phyloP scores from a whole-genome alignment of 1,284 basidiomycete genomes.

The Sporisorium iseilematis-ciliati region DNA sequence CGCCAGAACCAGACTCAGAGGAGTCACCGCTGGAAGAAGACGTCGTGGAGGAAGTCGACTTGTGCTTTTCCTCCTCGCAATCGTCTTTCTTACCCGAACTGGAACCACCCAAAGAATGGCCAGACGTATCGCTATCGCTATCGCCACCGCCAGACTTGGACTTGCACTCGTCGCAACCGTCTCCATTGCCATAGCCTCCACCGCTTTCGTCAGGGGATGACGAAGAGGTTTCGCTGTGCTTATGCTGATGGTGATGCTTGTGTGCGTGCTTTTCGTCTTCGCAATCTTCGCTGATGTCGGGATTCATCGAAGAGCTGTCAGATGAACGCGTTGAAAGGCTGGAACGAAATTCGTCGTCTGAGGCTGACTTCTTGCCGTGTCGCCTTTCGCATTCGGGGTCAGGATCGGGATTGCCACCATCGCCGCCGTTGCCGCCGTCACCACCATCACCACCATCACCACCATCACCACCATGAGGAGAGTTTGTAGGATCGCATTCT shows the following conservation, averaged over 20 bases:
- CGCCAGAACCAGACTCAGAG: neutral
- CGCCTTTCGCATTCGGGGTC: neutral
- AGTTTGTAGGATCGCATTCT: too few relatives aligned
- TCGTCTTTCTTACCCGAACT: neutral
- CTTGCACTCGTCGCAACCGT: neutral
- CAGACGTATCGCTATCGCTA: too few relatives aligned
- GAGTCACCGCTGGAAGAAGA: neutral
- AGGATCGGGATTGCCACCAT: neutral
- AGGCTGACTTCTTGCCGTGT: neutral
- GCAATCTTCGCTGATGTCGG: conserved; percentile 3
- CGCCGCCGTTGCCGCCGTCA: neutral
- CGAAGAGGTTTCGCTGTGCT: neutral
- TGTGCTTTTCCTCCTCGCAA: conserved; percentile 15
- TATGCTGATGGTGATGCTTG: too few relatives aligned
- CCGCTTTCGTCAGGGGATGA: neutral
- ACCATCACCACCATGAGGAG: conserved; percentile 1
- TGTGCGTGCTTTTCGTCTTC: neutral
- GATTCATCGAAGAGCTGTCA: neutral
- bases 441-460: conserved; percentile 4
- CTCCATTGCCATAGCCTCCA: neutral
- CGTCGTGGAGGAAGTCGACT: neutral
- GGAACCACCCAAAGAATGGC: neutral
- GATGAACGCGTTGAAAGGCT: neutral
- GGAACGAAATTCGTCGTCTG: neutral
- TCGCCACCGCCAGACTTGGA: too few relatives aligned